Conservation (phyloP, 2,329 filamentous ascomycete genomes). For the Botrytis deweyae region DNA sequence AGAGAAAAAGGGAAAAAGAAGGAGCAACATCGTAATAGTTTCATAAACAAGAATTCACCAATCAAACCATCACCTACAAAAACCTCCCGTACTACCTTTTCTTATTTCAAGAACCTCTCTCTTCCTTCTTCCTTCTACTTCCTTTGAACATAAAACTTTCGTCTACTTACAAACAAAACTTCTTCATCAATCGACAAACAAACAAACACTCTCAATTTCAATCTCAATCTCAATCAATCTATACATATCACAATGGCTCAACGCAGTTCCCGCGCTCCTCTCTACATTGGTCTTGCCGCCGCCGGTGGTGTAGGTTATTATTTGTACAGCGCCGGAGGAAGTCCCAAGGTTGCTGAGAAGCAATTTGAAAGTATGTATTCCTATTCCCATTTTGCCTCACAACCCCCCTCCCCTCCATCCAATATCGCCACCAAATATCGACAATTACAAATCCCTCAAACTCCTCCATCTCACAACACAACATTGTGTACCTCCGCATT, state of each 20-base stretch:
- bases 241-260: slow-evolving; percentile 36
- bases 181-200: neutral
- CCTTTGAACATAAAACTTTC: neutral
- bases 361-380: slow-evolving; percentile 71
- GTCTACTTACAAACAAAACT: neutral
- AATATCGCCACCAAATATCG: neutral
- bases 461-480: no score
- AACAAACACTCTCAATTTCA: neutral
- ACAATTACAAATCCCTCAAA: neutral
- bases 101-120: neutral
- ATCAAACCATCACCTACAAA: neutral
- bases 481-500: no score
- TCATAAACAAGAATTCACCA: slow-evolving; percentile 5
- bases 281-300: slow-evolving; percentile 58
- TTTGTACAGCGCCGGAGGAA: slow-evolving; percentile 82
- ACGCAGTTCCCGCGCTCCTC: slow-evolving; percentile 42
- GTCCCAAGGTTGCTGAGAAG: slow-evolving; percentile 79
- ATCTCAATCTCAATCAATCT: slow-evolving; percentile 2
- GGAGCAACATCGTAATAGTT: neutral
- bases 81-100: neutral
- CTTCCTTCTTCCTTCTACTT: neutral
- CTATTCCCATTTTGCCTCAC: neutral
- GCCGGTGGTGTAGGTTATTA: slow-evolving; percentile 80
- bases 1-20: neutral
- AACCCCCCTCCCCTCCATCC: neutral